Base-by-base conservation (phyloP, 2,329 filamentous ascomycete genomes). In the Verticillium nubilum region DNA sequence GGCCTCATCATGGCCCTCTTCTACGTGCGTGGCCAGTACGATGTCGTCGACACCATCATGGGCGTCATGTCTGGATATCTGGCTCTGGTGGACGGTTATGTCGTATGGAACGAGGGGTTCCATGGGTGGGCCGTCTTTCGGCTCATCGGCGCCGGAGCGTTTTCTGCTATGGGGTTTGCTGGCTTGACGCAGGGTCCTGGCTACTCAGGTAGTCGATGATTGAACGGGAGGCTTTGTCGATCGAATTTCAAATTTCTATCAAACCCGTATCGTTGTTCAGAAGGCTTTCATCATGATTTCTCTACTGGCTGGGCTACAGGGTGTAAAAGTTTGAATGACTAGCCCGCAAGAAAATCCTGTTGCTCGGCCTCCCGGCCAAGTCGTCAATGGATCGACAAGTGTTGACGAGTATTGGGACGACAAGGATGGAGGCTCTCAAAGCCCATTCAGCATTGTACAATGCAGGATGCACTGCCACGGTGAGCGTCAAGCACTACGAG, bases 1-100 rank as follows among this genome's bases (percentile, higher is more conserved):
- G 61, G 63, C 50, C 60, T 66, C n/a, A 59, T 66, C 55, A 64
- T 65, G 59, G 63, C 64, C 37, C 47, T 61, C 42, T 67, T 65
- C 59, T 66, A 65, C 52, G 19, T 27, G 31, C 60, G 61, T 33
- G 60, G 62, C 54, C 58, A 61, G 35, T 66, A 62, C 42, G 65
- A 66, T 42, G 58, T 65, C 2, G 62, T 63, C 25, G 65, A 67
- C 54, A 61, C 52, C 12, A 62, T 66, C 58, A 47, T 64, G 19
- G 57, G 59, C 52, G 50, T 62, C 29, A 63, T 47, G 28, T 59
- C 55, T 28, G 56, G 37, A 5, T 66, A 63, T 33, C 58, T 66
- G 23, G 63, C 59, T 25, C n/a, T 63, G 19, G 59, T 31, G 2
- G 64, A 65, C 57, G 61, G 52, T 25, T 60, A 60, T n/a, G 15